Evolutionary conservation across 2,329 filamentous ascomycete genomes (phyloP).

Genomic region (Mycosphaerelloides madeirae): DNA sequence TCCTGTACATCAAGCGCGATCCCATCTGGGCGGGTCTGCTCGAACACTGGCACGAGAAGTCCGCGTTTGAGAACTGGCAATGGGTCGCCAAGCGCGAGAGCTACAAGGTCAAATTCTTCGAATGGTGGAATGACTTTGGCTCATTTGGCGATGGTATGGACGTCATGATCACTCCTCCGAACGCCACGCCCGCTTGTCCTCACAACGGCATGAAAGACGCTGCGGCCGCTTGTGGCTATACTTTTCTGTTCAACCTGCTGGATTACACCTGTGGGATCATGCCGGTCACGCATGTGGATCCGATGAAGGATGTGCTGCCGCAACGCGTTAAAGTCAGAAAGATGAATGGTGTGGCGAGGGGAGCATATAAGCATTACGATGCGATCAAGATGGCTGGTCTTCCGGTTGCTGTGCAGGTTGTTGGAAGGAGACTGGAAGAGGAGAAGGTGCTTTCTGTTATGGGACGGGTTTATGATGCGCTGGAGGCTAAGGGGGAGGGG

Average conservation of each 20-base stretch:
- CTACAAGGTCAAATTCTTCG: constrained; percentile 73
- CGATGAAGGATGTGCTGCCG: constrained; percentile 61
- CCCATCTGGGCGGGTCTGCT: constrained; percentile 73
- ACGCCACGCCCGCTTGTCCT: constrained; percentile 83
- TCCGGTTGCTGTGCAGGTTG: constrained; percentile 79
- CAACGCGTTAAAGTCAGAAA: constrained; percentile 55
- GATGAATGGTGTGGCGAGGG: constrained; percentile 73
- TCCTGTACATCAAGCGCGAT: constrained; percentile 77
- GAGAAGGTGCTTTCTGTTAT: constrained; percentile 82
- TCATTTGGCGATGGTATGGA: constrained; percentile 51
- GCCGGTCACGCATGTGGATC: constrained; percentile 80
- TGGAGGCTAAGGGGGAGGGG: constrained; percentile 52
- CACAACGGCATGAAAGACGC: constrained; percentile 83
- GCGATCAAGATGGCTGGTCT: constrained; percentile 77
- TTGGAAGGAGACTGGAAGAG: constrained; percentile 74
- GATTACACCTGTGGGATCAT: constrained; percentile 82
- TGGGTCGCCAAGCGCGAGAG: constrained; percentile 71
- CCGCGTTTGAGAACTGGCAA: constrained; percentile 74
- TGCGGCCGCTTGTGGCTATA: constrained; percentile 84
- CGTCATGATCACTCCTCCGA: constrained; percentile 76
- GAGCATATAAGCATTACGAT: constrained; percentile 84
- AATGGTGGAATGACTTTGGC: constrained; percentile 72
- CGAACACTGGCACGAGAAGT: constrained; percentile 67
- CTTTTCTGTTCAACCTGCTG: constrained; percentile 86
- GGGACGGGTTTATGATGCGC: constrained; percentile 69